Evolutionary conservation across 169 alveolate species (phyloP).

Genomic region (Neospora caninum): DNA sequence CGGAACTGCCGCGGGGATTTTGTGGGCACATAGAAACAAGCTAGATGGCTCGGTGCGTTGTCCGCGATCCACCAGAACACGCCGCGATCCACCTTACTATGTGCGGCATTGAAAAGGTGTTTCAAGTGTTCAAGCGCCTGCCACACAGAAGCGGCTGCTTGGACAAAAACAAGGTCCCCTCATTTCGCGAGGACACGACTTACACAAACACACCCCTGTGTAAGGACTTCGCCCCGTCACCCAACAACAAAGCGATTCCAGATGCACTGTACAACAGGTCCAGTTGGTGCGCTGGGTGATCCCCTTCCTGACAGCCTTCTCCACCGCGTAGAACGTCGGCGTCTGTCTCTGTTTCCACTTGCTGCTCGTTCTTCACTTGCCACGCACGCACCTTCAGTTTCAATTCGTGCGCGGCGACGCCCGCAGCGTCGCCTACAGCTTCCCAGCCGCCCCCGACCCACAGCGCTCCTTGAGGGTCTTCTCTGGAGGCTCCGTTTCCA

Average conservation of each 20-base stretch:
- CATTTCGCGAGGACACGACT: not conserved
- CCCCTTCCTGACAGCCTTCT: not conserved
- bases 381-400: not conserved
- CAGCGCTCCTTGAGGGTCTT: not conserved
- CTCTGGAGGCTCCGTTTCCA: not conserved
- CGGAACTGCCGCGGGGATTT: too few species aligned
- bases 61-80: too few species aligned
- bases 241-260: not conserved
- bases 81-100: too few species aligned
- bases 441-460: slow-evolving; percentile 34
- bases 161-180: too few species aligned
- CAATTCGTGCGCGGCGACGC: not conserved
- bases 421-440: slow-evolving; percentile 39
- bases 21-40: too few species aligned
- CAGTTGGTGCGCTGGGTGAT: not conserved
- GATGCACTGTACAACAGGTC: not conserved
- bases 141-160: not conserved
- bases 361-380: not conserved
- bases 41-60: too few species aligned
- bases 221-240: not conserved
- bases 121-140: not conserved
- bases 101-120: too few species aligned
- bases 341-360: not conserved
- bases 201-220: not conserved
- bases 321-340: not conserved